Base-by-base conservation (phyloP, 2,329 filamentous ascomycete genomes). In the Tolypocladium pustulatum region DNA sequence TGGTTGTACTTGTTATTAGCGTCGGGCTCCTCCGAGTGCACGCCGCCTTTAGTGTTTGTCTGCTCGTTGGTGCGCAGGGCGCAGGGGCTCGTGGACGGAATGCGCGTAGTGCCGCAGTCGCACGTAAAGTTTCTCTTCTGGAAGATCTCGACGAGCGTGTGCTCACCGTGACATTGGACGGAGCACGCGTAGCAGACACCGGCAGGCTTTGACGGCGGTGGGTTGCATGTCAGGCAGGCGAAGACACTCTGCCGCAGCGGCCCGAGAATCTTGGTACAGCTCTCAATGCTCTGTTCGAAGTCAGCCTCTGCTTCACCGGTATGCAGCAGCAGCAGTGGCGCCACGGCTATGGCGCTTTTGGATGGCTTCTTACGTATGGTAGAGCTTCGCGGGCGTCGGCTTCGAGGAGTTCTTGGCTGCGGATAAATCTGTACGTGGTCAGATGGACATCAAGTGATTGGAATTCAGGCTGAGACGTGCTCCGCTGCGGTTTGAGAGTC, bases 101-200 rank as follows among this genome's bases (percentile, higher is more conserved):
- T 80, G 56, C 93, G 86, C 52, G 87, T 91, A 0, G 92, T 97
- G 32, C 94, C 94, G 68, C 94, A 99, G 72, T 99, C 94, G 75
- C 94, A 99, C 46, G 90, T 90, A 68, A 99, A 97, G 73, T 96
- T 87, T 68, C 95, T 87, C 77, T 97, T 97, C 70, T 84, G 88
- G 76, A 99, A 99, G 25, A 99, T 88, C 75, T 99, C 94, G 55
- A 97, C 94, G 32, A 99, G 84, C 1, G 83, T 89, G 71, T 99
- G 94, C 68, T 97, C 92, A 65, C 94, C 93, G 68, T 99, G 94
- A 71, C 94, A 99, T 66, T 93, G 89, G 60, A 99, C 91, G 8
- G 93, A 97, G 76, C 94, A 99, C 27, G 92, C 90, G 68, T 99
- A 99, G 78, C 94, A 99, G 59, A 99, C 84, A 32, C 90, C 94